Evolutionary conservation across 176 grass and related monocot species (phyloP), one percentile per base, ranked within the genome.

Genomic region (Zoysia pacifica): DNA sequence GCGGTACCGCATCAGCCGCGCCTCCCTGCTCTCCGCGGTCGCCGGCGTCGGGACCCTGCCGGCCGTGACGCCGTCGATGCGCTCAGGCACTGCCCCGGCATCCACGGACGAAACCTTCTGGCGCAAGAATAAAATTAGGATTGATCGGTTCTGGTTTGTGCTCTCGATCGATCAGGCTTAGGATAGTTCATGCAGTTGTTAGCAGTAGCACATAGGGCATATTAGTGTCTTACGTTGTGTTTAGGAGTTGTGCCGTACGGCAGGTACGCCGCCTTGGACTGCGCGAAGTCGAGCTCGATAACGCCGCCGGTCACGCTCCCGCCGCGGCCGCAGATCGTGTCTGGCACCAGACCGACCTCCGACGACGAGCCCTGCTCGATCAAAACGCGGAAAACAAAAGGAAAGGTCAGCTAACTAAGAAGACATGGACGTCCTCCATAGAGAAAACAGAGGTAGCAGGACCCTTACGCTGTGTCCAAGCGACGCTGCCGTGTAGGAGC

Each of bases 1-100:
- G 18, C 94, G 86, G 89, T 97, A 97, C 20, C 94, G 75, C 91
- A 93, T 89, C 79, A 97, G 87, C 50, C 94, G 83, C 35, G 91
- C 89, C 81, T 89, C 78, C 70, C 94, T 73, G 74, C 86, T 87
- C 37, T 87, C 74, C 37, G 72, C 51, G 5, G 84, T 58, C 45
- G 61, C 9, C 36, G 15, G 1, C 54, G 45, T 1, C 38, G 14
- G 1, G 16, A 18, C 35, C 2, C 66, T 16, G 72, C 7, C 59
- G 9, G n/a, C 75, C 48, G 28, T 44, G 36, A 9, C n/a, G 66
- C 41, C 15, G 68, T 72, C 79, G 78, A 58, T 50, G n/a, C 46
- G 51, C 9, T 92, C 79, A 49, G 72, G 67, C 42, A 77, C 37
- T n/a, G 62, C 45, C 0, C 37, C 80, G 2, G 38, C 16, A 2